Evolutionary conservation across 305 asterid species (phyloP).

Genomic region (Solanum hybrid): DNA sequence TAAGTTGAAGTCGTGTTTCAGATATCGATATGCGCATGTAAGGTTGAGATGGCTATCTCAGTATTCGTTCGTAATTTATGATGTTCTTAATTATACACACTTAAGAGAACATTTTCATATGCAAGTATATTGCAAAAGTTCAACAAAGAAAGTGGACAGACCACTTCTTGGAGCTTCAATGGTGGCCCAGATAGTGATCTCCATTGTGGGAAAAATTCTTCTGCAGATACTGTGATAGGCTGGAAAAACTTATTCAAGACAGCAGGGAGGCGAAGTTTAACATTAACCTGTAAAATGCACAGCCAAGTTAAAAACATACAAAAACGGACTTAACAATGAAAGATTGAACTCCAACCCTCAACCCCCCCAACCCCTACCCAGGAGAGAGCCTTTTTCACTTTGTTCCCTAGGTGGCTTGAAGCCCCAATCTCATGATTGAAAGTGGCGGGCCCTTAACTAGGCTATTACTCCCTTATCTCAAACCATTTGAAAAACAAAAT

Average conservation of each 20-base stretch:
- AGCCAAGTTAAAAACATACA: not conserved
- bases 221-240: slow-evolving; percentile 75
- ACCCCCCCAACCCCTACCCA: not conserved
- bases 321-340: not conserved
- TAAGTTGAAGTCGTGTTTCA: not conserved
- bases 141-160: slow-evolving; percentile 21
- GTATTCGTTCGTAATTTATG: not conserved
- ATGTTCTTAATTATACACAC: not conserved
- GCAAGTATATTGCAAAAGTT: not conserved
- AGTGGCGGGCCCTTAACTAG: not conserved
- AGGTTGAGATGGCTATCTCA: not conserved
- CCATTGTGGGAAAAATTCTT: slow-evolving; percentile 98
- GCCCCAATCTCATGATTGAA: not conserved
- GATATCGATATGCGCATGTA: not conserved
- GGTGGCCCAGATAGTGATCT: slow-evolving; percentile 99
- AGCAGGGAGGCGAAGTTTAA: slow-evolving; percentile 93
- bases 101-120: not conserved
- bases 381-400: not conserved
- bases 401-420: not conserved
- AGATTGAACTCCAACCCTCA: not conserved
- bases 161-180: slow-evolving; percentile 98
- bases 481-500: not conserved
- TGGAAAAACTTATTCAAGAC: slow-evolving; percentile 85
- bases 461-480: not conserved
- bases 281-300: slow-evolving; percentile 57